Evolutionary conservation across 768 basidiomycete genomes (phyloP), one percentile per base, ranked within the genome.

Genomic region (Tricholoma furcatifolium): DNA sequence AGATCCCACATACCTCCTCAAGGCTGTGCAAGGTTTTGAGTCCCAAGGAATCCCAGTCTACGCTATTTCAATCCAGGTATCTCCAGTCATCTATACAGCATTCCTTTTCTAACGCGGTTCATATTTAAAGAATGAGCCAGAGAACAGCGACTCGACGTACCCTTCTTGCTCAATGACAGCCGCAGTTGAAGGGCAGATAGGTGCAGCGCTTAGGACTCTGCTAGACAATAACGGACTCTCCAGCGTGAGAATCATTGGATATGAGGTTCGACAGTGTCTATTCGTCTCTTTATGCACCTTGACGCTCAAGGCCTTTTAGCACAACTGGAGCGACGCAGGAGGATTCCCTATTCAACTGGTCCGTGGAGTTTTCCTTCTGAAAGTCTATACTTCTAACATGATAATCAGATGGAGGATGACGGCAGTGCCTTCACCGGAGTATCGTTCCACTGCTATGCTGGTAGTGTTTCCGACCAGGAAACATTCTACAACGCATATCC

Each of bases 1-100:
- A 91, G 88, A 87, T 70, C 80, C 88, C 0, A 82, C 75, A 14
- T 90, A 91, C 62, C 78, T 91, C 10, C 66, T 90, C 20, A 90
- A 89, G 66, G 74, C 79, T 17, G 74, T 90, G 11, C 87, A 88
- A 61, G 87, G 84, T 3, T 88, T 88, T 67, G 70, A 77, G 47
- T 76, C 55, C 53, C 69, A 88, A 59, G 86, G 87, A 1, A 77
- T 88, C 46, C 66, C 74, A 1, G 62, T 83, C 12, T 88, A 84
- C 53, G 87, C 86, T 0, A 78, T 91, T 40, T 73, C 76, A 0
- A 81, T 87, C 39, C 74, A 91, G 43, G 63, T 59, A 42, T 23
- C 21, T 11, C 2, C 14, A 27, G 1, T 23, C n/a, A 32, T 27
- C 24, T 11, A 11, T 7, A 14, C n/a, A 1, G 2, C n/a, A 7